A percentile compares a stretch with the other conserved stretches of the same genome.
Conservation (phyloP, 2,329 filamentous ascomycete genomes). For the Lachnellula occidentalis region DNA sequence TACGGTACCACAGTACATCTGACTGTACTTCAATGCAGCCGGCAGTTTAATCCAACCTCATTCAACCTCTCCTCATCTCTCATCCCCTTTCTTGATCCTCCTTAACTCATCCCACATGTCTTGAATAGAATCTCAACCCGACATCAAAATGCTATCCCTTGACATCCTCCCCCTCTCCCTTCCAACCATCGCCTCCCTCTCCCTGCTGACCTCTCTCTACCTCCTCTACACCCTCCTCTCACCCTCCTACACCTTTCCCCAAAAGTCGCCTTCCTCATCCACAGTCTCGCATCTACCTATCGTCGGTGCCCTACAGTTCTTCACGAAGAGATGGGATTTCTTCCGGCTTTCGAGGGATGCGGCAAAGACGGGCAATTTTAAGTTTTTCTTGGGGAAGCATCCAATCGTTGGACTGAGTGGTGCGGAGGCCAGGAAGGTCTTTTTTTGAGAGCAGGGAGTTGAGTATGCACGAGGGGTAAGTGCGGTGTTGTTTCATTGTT, state of each 20-base stretch:
- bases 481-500: slow-evolving; percentile 3
- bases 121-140: background rate
- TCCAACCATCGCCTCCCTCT: background rate
- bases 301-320: slow-evolving; percentile 41
- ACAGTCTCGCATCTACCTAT: slow-evolving; percentile 33
- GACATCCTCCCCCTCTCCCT: background rate
- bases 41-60: background rate
- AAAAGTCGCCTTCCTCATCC: slow-evolving; percentile 24
- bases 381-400: slow-evolving; percentile 42
- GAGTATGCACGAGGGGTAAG: slow-evolving; percentile 39
- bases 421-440: slow-evolving; percentile 36
- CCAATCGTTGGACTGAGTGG: slow-evolving; percentile 42
- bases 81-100: background rate
- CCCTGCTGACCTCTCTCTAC: background rate
- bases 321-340: slow-evolving; percentile 42
- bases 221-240: background rate
- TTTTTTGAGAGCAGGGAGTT: slow-evolving; percentile 41
- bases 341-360: slow-evolving; percentile 30
- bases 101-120: background rate
- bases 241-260: background rate
- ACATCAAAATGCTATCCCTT: background rate
- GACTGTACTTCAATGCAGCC: background rate
- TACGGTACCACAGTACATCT: too few species aligned
- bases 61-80: too few species aligned
- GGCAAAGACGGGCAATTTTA: slow-evolving; percentile 40